Conservation (phyloP, 176 grass and related monocot species). For the Miscanthus lutarioriparius region DNA sequence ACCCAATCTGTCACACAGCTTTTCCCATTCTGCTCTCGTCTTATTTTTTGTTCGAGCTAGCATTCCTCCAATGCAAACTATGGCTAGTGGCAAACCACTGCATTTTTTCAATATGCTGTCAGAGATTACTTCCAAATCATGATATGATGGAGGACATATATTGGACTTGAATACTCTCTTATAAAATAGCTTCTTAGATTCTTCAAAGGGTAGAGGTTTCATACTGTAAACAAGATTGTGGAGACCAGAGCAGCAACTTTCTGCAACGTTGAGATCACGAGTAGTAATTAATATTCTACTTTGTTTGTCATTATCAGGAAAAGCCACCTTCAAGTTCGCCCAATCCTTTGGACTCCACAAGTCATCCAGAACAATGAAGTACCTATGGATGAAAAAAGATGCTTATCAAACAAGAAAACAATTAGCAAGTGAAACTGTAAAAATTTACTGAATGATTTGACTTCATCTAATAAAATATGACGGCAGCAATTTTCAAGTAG, state of each 20-base stretch:
- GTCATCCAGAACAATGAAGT: slow-evolving; percentile 36
- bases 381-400: background rate
- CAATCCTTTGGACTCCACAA: slow-evolving; percentile 10
- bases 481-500: too few species aligned
- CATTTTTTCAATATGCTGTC: slow-evolving; percentile 19
- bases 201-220: background rate
- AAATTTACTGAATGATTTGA: too few species aligned
- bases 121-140: background rate
- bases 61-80: slow-evolving; percentile 31
- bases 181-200: slow-evolving; percentile 36
- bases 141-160: background rate
- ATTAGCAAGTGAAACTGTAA: too few species aligned
- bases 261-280: background rate
- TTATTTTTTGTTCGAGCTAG: background rate
- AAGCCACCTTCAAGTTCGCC: slow-evolving; percentile 7
- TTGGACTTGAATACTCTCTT: background rate
- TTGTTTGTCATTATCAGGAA: slow-evolving; percentile 23
- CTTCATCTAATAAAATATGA: too few species aligned
- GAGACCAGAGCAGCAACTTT: slow-evolving; percentile 16
- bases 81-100: slow-evolving; percentile 35
- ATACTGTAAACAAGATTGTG: slow-evolving; percentile 11
- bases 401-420: background rate
- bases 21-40: slow-evolving; percentile 9
- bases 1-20: background rate
- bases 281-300: slow-evolving; percentile 47